A percentile compares a stretch with the other conserved stretches of the same genome.
phyloP scores from a whole-genome alignment of 441 rosid species.

The Biscutella auriculata region DNA sequence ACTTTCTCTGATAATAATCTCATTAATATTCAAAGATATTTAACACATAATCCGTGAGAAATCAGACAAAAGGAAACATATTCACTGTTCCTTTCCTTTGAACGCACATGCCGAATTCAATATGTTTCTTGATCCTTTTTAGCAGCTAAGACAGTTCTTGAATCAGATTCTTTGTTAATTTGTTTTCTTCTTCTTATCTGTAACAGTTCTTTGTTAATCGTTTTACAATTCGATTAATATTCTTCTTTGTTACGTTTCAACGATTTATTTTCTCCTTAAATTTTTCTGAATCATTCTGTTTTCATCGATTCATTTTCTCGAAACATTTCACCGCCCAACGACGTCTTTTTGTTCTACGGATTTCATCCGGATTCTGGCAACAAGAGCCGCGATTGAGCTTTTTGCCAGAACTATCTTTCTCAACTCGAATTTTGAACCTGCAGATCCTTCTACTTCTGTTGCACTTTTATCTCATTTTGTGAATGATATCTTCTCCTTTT shows the following conservation, averaged over 20 bases:
- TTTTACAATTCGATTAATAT: too few species aligned
- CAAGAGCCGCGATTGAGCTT: too few species aligned
- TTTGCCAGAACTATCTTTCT: slow-evolving; percentile 29
- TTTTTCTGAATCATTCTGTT: too few species aligned
- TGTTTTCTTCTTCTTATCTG: too few species aligned
- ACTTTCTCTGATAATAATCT: neutral
- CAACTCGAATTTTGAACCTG: slow-evolving; percentile 22
- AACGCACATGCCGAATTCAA: slow-evolving; percentile 62
- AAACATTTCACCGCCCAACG: too few species aligned
- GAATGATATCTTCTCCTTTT: neutral
- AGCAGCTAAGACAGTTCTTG: slow-evolving; percentile 60
- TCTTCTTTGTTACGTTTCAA: too few species aligned
- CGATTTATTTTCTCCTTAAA: too few species aligned
- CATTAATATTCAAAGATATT: neutral
- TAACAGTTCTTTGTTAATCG: too few species aligned
- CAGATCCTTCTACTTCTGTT: neutral
- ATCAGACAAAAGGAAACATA: slow-evolving; percentile 47
- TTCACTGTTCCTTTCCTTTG: slow-evolving; percentile 34
- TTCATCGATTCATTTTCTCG: too few species aligned
- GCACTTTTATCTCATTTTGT: neutral
- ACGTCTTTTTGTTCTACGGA: too few species aligned
- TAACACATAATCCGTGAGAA: slow-evolving; percentile 32
- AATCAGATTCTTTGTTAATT: too few species aligned
- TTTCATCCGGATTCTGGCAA: too few species aligned
- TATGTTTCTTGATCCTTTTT: slow-evolving; percentile 74